phyloP scores from a whole-genome alignment of 2,329 filamentous ascomycete genomes.

The Amauroascus niger region DNA sequence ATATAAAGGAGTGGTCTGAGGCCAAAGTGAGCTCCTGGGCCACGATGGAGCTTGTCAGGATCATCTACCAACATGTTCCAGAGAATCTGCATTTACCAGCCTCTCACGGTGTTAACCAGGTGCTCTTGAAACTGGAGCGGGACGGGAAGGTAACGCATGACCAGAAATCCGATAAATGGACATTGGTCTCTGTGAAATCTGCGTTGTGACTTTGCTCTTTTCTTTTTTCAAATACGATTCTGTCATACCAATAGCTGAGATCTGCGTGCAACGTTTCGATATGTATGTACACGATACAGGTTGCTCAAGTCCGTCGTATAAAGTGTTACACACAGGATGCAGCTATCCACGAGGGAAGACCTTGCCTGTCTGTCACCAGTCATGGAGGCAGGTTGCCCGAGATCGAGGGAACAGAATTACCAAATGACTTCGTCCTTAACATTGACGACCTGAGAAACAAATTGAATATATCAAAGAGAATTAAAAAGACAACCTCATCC shows the following conservation, averaged over 20 bases:
- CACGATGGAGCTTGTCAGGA: slow-evolving; percentile 72
- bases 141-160: slow-evolving; percentile 57
- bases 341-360: background rate
- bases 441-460: too few relatives aligned
- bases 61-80: slow-evolving; percentile 73
- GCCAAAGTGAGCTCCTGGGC: slow-evolving; percentile 46
- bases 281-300: too few relatives aligned
- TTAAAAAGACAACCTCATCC: too few relatives aligned
- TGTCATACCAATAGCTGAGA: too few relatives aligned
- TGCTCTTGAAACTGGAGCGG: slow-evolving; percentile 64
- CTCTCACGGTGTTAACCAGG: slow-evolving; percentile 63
- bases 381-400: background rate
- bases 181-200: slow-evolving; percentile 23
- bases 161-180: slow-evolving; percentile 17
- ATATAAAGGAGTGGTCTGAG: slow-evolving; percentile 17
- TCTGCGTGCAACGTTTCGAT: background rate
- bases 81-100: slow-evolving; percentile 67
- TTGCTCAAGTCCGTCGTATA: too few relatives aligned
- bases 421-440: too few relatives aligned
- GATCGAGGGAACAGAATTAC: too few relatives aligned
- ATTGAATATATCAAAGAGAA: too few relatives aligned
- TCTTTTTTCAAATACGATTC: background rate
- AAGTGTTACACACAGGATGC: background rate
- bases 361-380: background rate
- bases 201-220: slow-evolving; percentile 22